phyloP scores from a whole-genome alignment of 2,329 filamentous ascomycete genomes.

The Berkeleyomyces rouxiae region DNA sequence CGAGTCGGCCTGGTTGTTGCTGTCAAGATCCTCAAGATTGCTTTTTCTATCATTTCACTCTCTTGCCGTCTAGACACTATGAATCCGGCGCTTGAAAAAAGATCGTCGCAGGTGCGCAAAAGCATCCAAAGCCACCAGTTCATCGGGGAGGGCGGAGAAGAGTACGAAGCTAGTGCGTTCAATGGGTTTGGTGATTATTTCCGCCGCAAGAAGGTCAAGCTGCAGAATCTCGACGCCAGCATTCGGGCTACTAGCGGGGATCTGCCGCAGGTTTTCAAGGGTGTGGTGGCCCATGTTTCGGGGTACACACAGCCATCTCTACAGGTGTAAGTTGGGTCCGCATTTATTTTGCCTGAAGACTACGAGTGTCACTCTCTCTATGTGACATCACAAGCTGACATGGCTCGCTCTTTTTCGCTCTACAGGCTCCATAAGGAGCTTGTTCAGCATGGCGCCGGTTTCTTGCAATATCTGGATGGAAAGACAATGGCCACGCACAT shows the following conservation, averaged over 20 bases:
- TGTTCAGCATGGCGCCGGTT: conserved; percentile 84
- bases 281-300: conserved; percentile 79
- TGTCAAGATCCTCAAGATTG: background rate
- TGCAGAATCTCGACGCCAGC: conserved; percentile 83
- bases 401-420: background rate
- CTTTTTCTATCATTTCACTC: background rate
- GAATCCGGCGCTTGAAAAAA: conserved; percentile 45
- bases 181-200: conserved; percentile 87
- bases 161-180: conserved; percentile 76
- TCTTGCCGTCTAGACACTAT: conserved; percentile 22
- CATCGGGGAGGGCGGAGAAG: conserved; percentile 67
- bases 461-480: conserved; percentile 83
- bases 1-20: background rate
- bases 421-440: conserved; percentile 60
- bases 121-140: conserved; percentile 53
- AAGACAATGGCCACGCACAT: conserved; percentile 96
- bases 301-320: conserved; percentile 92
- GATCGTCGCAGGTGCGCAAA: conserved; percentile 45
- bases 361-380: no score
- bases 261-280: conserved; percentile 66
- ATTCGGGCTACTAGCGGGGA: conserved; percentile 51
- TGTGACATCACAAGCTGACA: conserved; percentile 14
- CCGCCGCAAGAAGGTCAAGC: conserved; percentile 86
- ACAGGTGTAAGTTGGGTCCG: conserved; percentile 39
- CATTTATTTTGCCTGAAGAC: background rate